These are phyloP conservation scores for Aspergillus oerlinghausenensis DNA, from an alignment of 2,329 filamentous ascomycete species.

Conservation along the genomic window DNA sequence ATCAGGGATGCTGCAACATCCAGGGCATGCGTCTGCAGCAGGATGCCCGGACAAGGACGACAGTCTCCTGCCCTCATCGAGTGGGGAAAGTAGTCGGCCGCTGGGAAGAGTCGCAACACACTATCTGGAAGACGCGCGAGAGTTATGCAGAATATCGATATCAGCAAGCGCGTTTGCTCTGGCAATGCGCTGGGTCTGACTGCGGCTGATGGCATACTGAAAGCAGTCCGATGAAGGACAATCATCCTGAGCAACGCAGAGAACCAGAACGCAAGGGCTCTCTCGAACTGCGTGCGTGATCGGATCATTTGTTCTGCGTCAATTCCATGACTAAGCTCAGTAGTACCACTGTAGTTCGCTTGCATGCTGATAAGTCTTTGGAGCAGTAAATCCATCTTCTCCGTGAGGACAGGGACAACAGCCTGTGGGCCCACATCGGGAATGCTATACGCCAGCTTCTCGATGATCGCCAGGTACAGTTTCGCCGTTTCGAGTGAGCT, in stretches of 20 bases:
- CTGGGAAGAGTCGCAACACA: conserved; percentile 26
- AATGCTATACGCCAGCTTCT: conserved; percentile 35
- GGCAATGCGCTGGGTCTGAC: conserved; percentile 23
- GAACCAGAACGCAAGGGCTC: conserved; percentile 36
- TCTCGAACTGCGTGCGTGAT: conserved; percentile 24
- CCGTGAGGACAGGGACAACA: conserved; percentile 32
- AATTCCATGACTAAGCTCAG: conserved; percentile 12
- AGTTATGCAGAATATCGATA: conserved; percentile 38
- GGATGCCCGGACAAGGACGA: conserved; percentile 28
- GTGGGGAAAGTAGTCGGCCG: conserved; percentile 27
- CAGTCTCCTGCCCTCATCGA: conserved; percentile 17
- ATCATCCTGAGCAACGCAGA: conserved; percentile 39
- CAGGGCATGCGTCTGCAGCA: conserved; percentile 38
- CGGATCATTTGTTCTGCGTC: conserved; percentile 10
- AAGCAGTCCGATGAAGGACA: conserved; percentile 36
- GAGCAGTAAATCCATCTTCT: conserved; percentile 37
- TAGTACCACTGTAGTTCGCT: conserved; percentile 16
- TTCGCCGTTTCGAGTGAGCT: conserved; percentile 29
- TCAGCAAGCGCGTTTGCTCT: conserved; percentile 35
- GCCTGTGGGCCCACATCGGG: conserved; percentile 29
- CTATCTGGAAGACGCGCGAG: conserved; percentile 34
- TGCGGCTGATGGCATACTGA: conserved; percentile 22
- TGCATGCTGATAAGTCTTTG: conserved; percentile 33
- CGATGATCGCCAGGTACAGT: conserved; percentile 36
- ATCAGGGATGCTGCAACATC: conserved; percentile 43